phyloP scores from a whole-genome alignment of 2,329 filamentous ascomycete genomes.

The Metarhizium guizhouense region DNA sequence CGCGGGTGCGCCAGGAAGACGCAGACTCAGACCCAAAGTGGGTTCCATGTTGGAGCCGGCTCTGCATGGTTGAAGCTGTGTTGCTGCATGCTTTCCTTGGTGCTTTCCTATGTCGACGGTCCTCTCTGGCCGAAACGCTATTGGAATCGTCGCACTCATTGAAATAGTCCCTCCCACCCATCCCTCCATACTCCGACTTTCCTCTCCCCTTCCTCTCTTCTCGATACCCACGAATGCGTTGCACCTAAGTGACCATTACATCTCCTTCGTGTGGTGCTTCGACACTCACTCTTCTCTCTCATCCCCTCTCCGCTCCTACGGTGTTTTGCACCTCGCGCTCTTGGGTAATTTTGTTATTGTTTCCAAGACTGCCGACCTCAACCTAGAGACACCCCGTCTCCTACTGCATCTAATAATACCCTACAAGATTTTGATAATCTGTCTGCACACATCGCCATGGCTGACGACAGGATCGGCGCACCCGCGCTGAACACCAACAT shows the following conservation, averaged over 20 bases:
- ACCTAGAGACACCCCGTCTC: neutral
- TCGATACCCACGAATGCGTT: conserved; percentile 41
- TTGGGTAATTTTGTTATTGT: conserved; percentile 4
- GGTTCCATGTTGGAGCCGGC: conserved; percentile 6
- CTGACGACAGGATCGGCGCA: conserved; percentile 42
- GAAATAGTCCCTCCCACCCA: conserved; percentile 31
- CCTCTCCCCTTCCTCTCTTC: conserved; percentile 27
- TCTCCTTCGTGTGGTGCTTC: conserved; percentile 38
- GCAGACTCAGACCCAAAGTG: conserved; percentile 4
- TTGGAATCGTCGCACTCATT: conserved; percentile 16
- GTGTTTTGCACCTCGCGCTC: conserved; percentile 2
- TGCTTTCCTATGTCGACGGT: neutral
- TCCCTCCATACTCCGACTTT: conserved; percentile 12
- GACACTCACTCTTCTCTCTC: conserved; percentile 17
- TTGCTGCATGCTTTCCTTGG: neutral
- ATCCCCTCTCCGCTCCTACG: conserved; percentile 8
- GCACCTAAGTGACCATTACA: conserved; percentile 33
- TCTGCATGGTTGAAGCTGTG: neutral
- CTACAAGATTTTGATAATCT: neutral
- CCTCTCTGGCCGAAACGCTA: neutral
- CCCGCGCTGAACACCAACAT: conserved; percentile 56
- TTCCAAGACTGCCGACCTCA: neutral
- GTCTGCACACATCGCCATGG: conserved; percentile 20
- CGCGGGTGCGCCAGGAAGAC: neutral
- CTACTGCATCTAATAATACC: neutral